Conservation (phyloP, 805 yeast genomes). For the Jamesozyma piceae region DNA sequence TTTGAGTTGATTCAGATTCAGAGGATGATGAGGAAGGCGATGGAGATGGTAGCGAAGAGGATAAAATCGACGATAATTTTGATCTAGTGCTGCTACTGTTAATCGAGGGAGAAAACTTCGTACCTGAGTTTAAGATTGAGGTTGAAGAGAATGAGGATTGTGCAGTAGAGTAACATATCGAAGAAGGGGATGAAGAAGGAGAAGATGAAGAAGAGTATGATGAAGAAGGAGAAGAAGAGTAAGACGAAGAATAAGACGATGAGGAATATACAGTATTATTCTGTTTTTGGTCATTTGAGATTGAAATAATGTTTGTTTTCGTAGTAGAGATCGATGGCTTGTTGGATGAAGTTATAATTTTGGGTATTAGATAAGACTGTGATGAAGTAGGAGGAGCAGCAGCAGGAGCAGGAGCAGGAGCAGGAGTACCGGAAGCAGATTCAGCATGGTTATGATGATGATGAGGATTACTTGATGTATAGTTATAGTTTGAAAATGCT, state of each 20-base stretch:
- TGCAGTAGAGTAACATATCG: background rate
- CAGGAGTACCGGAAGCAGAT: background rate
- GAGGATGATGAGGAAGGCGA: slow-evolving; percentile 6
- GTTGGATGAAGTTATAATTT: background rate
- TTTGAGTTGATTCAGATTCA: slow-evolving; percentile 7
- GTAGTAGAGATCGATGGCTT: background rate
- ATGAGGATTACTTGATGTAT: background rate
- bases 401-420: background rate
- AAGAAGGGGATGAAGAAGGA: background rate
- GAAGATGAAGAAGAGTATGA: slow-evolving; percentile 4
- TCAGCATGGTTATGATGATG: slow-evolving; percentile 1
- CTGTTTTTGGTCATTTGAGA: background rate
- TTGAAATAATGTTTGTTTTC: background rate
- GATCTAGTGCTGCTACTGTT: background rate
- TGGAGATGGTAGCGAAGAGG: slow-evolving; percentile 2
- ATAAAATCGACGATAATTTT: slow-evolving; percentile 2
- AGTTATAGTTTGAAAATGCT: slow-evolving; percentile 19
- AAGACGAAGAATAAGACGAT: background rate
- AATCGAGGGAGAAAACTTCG: background rate
- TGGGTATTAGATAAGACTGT: slow-evolving; percentile 4
- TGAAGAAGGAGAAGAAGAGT: slow-evolving; percentile 3
- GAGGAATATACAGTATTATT: background rate
- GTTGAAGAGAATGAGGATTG: background rate
- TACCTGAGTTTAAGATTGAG: background rate
- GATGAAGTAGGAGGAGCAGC: background rate